Percentiles rank a stretch among this genome's conserved stretches.
These are phyloP conservation scores for Aspergillus calidoustus DNA, from an alignment of 2,329 filamentous ascomycete genomes.

Conservation along the genomic window DNA sequence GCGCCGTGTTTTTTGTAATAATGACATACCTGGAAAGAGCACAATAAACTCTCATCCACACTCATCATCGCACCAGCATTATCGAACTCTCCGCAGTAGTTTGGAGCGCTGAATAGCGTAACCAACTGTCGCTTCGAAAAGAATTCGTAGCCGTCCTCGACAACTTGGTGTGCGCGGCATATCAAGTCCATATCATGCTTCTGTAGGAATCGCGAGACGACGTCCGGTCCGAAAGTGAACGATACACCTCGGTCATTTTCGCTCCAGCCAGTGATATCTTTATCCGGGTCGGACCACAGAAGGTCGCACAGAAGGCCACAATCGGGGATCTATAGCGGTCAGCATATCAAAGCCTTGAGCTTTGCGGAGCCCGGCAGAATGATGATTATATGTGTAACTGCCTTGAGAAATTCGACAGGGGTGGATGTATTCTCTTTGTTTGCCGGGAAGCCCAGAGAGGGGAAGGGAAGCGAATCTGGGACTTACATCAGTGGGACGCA, in stretches of 20 bases:
- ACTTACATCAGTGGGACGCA: conserved; percentile 98
- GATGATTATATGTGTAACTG: conserved; percentile 15
- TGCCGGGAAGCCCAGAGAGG: not conserved
- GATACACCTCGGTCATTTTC: conserved; percentile 99
- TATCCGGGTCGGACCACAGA: conserved; percentile 98
- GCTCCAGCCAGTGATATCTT: conserved; percentile 98
- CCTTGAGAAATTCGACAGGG: conserved; percentile 1
- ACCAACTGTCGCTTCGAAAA: conserved; percentile 98
- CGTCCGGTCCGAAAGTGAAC: conserved; percentile 97
- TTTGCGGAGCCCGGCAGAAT: conserved; percentile 31
- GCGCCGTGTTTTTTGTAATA: not conserved
- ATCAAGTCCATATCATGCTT: conserved; percentile 99
- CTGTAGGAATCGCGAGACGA: conserved; percentile 95
- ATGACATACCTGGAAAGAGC: conserved; percentile 87
- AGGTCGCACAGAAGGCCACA: conserved; percentile 97
- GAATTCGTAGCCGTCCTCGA: conserved; percentile 99
- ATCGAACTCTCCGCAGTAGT: conserved; percentile 99
- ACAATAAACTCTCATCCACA: conserved; percentile 96
- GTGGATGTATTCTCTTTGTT: not conserved
- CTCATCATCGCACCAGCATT: conserved; percentile 99
- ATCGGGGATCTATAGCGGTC: conserved; percentile 79
- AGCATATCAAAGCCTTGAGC: conserved; percentile 46
- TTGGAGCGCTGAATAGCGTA: conserved; percentile 95
- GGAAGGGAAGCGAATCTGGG: conserved; percentile 15
- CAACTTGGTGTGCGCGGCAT: conserved; percentile 97